Percentiles rank a stretch among this genome's conserved stretches.
Conservation (phyloP, 2,329 filamentous ascomycete genomes). For the Talaromyces marneffei region DNA sequence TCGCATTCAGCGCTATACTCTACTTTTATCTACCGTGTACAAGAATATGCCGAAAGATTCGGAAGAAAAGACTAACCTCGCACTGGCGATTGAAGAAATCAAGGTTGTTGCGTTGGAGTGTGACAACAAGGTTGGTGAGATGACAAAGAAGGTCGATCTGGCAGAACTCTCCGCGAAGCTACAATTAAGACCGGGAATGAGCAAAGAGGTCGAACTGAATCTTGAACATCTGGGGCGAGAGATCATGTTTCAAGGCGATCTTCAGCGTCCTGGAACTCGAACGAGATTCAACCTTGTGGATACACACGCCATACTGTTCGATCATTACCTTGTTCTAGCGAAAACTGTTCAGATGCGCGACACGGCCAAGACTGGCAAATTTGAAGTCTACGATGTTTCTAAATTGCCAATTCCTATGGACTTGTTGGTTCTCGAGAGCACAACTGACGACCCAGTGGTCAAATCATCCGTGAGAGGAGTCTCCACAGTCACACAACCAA, state of each 20-base stretch:
- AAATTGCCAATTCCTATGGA: conserved; percentile 97
- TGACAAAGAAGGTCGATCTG: conserved; percentile 83
- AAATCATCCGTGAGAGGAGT: conserved; percentile 72
- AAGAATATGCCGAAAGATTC: conserved; percentile 77
- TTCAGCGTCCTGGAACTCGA: conserved; percentile 81
- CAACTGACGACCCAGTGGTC: conserved; percentile 83
- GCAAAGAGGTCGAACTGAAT: conserved; percentile 73
- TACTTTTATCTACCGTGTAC: conserved; percentile 75
- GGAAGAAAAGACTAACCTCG: conserved; percentile 82
- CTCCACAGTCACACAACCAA: conserved; percentile 50
- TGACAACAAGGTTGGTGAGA: conserved; percentile 85
- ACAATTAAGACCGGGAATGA: conserved; percentile 79
- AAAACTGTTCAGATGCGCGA: conserved; percentile 68
- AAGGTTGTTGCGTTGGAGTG: conserved; percentile 84
- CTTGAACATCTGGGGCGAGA: conserved; percentile 90
- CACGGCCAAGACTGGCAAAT: conserved; percentile 65
- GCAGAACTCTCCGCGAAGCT: conserved; percentile 78
- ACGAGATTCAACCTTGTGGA: conserved; percentile 89
- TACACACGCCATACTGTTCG: conserved; percentile 87
- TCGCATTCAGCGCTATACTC: conserved; percentile 79
- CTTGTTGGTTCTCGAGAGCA: conserved; percentile 82
- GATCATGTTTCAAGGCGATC: conserved; percentile 79
- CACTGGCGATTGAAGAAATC: conserved; percentile 84
- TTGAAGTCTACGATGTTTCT: conserved; percentile 83
- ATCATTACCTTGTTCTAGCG: conserved; percentile 90